Evolutionary conservation across 1,284 basidiomycete genomes (phyloP).

Genomic region (Trametes hirsuta): DNA sequence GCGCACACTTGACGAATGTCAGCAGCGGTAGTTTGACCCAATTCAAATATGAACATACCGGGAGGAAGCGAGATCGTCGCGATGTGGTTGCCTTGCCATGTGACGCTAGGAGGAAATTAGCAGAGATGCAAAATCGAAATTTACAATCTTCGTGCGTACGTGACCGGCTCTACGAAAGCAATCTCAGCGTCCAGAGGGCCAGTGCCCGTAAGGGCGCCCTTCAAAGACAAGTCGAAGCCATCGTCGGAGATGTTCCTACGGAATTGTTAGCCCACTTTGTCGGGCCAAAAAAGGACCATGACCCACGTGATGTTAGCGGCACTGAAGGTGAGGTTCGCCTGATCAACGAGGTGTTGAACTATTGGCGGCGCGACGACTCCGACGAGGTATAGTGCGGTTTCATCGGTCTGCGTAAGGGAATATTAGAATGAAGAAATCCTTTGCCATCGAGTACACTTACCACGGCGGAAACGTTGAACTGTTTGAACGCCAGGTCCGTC

Average conservation of each 20-base stretch:
- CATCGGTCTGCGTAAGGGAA: conserved; percentile 51
- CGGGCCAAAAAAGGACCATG: background rate
- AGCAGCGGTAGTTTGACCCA: conserved; percentile 1
- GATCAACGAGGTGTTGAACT: conserved; percentile 69
- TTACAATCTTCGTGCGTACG: conserved; percentile 1
- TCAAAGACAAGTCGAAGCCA: conserved; percentile 63
- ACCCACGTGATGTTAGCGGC: conserved; percentile 67
- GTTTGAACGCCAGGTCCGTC: conserved; percentile 66
- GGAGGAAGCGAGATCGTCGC: conserved; percentile 66
- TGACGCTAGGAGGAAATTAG: conserved; percentile 44
- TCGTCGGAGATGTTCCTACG: conserved; percentile 55
- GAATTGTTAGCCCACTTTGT: background rate
- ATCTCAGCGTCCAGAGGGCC: conserved; percentile 72
- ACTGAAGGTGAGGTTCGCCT: conserved; percentile 57
- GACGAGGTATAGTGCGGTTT: conserved; percentile 68
- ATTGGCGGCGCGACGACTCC: conserved; percentile 70
- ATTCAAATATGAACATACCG: conserved; percentile 36
- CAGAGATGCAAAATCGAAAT: background rate
- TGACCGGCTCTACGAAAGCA: conserved; percentile 61
- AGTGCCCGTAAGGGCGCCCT: conserved; percentile 60
- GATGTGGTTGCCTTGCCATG: conserved; percentile 70
- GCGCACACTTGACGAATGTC: conserved; percentile 49
- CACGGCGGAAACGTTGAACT: conserved; percentile 60
- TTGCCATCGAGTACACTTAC: conserved; percentile 38
- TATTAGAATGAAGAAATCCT: background rate